Base-by-base conservation (phyloP, 768 basidiomycete species). In the Baorangia bicolor region DNA sequence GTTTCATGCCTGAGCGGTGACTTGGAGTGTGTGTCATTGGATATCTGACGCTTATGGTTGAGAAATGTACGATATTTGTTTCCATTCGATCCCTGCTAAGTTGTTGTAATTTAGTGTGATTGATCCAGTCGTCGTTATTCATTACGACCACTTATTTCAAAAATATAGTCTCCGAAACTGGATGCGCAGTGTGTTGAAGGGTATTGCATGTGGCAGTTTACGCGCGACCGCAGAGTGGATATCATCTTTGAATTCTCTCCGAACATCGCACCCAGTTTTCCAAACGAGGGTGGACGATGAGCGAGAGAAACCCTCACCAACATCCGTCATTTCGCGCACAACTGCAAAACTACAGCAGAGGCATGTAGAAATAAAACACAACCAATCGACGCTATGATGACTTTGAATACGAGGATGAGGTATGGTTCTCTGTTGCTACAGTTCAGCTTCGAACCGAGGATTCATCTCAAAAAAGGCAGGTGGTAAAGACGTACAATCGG, bases 1-100 rank as follows among this genome's bases (percentile, higher is more conserved):
- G 5, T 71, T 75, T 47, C 67, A 31, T 27, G 10, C 21, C 18
- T 53, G 51, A 64, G 31, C 31, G 0, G 9, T 25, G 21, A 18
- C n/a, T 25, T 27, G 31, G 2, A 23, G 31, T 12, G 13, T 9
- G 5, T 1, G 13, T 16, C 3, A 18, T 5, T 5, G 33, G 25
- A 3, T 12, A 23, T 18, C 14, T 10, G 27, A 10, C 0, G 27
- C 1, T 23, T 12, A 25, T 8, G 23, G 14, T 28, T 28, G 5
- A n/a, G n/a, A 20, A 20, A n/a, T 48, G 23, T 28, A 49, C 18
- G 25, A 49, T 41, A 13, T 23, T 1, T 49, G 18, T 3, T 25
- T 20, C 27, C n/a, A 8, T 13, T 11, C 5, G 5, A 8, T 27
- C 20, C 20, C n/a, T 6, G 7, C 14, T 12, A 1, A 7, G n/a